Conservation (phyloP, 2,329 filamentous ascomycete species). For the Immersiporthe knoxdaviesiana region DNA sequence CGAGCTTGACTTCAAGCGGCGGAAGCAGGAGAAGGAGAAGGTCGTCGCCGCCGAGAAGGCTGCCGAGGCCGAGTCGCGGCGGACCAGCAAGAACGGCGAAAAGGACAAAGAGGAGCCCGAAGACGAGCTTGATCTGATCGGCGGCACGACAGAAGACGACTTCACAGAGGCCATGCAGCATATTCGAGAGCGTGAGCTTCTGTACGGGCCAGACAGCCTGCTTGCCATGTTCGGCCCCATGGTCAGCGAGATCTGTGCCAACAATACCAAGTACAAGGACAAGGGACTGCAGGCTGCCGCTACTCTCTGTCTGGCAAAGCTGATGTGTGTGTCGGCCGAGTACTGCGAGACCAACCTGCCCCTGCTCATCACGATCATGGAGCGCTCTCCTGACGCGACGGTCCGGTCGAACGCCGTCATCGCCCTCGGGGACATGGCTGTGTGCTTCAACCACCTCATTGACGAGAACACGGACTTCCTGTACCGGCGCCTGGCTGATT, state of each 20-base stretch:
- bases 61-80: conserved; percentile 40
- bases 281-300: conserved; percentile 89
- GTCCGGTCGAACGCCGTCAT: conserved; percentile 96
- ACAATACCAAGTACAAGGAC: conserved; percentile 90
- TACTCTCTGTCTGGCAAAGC: conserved; percentile 91
- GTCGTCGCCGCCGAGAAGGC: conserved; percentile 50
- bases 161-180: conserved; percentile 86
- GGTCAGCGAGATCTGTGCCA: conserved; percentile 90
- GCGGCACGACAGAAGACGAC: conserved; percentile 92
- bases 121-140: conserved; percentile 94
- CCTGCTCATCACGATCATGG: conserved; percentile 96
- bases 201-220: conserved; percentile 81
- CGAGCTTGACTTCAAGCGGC: conserved; percentile 95
- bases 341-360: conserved; percentile 94
- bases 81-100: conserved; percentile 36
- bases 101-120: conserved; percentile 66
- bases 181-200: conserved; percentile 80
- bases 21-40: conserved; percentile 89
- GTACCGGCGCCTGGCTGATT: conserved; percentile 88
- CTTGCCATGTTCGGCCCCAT: conserved; percentile 90
- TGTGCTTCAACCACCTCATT: conserved; percentile 98
- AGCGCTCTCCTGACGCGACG: conserved; percentile 88
- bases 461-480: conserved; percentile 99
- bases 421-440: conserved; percentile 96
- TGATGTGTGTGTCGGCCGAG: conserved; percentile 97